These are phyloP conservation scores for Ustilago vetiveriae DNA, from an alignment of 1,284 basidiomycete species.

Conservation along the genomic window DNA sequence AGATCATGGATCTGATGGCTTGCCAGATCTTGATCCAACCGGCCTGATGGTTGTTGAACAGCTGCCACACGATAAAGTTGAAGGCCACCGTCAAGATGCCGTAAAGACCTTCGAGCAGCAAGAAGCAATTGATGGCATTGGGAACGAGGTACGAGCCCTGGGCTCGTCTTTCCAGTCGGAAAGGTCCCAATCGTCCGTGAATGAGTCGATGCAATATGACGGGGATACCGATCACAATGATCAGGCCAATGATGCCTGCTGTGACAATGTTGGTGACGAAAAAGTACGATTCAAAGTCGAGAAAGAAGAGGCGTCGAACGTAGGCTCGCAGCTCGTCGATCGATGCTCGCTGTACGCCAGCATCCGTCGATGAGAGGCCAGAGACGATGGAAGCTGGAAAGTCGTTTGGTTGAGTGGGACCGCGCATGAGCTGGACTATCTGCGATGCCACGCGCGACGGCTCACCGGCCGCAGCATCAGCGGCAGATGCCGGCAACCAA, in stretches of 20 bases:
- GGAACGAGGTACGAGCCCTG: slow-evolving; percentile 52
- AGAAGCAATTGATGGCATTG: slow-evolving; percentile 56
- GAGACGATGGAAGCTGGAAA: slow-evolving; percentile 31
- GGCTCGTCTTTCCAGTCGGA: slow-evolving; percentile 31
- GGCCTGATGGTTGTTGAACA: slow-evolving; percentile 9
- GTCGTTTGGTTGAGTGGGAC: slow-evolving; percentile 10
- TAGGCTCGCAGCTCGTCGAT: slow-evolving; percentile 33
- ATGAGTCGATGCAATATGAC: slow-evolving; percentile 29
- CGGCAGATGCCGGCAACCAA: not conserved
- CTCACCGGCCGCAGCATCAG: not conserved
- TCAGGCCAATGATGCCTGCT: slow-evolving; percentile 21
- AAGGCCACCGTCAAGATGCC: slow-evolving; percentile 40
- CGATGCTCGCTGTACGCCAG: slow-evolving; percentile 14
- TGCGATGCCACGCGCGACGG: not conserved
- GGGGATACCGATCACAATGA: slow-evolving; percentile 29
- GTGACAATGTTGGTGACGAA: slow-evolving; percentile 10
- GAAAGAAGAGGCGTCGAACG: slow-evolving; percentile 31
- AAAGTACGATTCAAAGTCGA: slow-evolving; percentile 11
- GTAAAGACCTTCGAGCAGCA: slow-evolving; percentile 38
- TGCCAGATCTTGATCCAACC: slow-evolving; percentile 10
- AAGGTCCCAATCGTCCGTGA: slow-evolving; percentile 17
- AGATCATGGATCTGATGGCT: slow-evolving; percentile 18
- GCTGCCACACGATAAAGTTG: slow-evolving; percentile 41
- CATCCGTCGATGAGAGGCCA: slow-evolving; percentile 16
- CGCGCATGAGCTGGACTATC: slow-evolving; percentile 16